Base-by-base conservation (phyloP, 345 rosid genomes). In the Raphanus raphanistrum region DNA sequence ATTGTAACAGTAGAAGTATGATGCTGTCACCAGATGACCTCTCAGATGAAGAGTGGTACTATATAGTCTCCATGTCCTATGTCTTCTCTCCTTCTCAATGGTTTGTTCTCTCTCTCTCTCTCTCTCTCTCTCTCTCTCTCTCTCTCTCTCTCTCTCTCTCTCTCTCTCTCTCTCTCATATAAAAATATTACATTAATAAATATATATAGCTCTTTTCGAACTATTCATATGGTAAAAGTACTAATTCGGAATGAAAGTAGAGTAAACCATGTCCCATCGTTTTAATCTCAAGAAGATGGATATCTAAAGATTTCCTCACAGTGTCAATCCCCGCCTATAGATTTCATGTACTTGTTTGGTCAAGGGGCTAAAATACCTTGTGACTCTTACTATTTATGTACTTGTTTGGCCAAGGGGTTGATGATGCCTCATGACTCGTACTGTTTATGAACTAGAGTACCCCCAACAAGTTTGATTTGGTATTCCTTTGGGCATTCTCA, bases 1-100 rank as follows among this genome's bases (percentile, higher is more conserved):
- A 45, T 2, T 21, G 70, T 60, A 59, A 29, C 28, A 63, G 4
- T 65, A 31, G 16, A 64, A 75, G 10, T 31, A 71, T 45, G 79
- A 65, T 41, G 76, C 81, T 92, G 76, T 89, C 99, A 67, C 96
- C 98, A 2, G 98, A 92, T 73, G 98, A 95, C 83, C 89, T 95
- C 17, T 80, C 97, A 3, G 96, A 92, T 78, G 90, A 89, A 36
- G 99, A 95, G 87, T 95, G 98, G 99, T 92, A 92, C 80, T 95
- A 95, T 85, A 70, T 95, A 85, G 97, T 95, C 79, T 95, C 94
- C 87, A 95, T 95, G 98, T 92, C 99, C 69, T 95, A 91, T 79
- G 81, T 83, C 54, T 95, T 95, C 92, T 82, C 86, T 81, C 82
- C 82, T 32, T 92, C 97, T 57, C 86, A 92, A 84, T 85, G 97